Evolutionary conservation across 2,329 filamentous ascomycete species (phyloP).

Genomic region (Botrytis medusae): DNA sequence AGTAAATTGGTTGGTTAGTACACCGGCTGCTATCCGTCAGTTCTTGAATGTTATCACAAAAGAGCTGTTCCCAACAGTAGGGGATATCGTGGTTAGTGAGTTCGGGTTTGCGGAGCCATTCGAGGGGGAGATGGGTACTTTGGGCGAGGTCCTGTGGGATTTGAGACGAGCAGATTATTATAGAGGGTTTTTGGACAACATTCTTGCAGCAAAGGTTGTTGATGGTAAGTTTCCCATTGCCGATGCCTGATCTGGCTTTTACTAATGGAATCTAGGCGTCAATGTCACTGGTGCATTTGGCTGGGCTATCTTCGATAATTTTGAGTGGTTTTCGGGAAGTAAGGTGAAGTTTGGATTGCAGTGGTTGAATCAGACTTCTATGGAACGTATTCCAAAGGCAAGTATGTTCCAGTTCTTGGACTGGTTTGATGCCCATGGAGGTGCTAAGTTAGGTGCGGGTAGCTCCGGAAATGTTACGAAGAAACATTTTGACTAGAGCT

Average conservation of each 20-base stretch:
- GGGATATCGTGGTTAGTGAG: slow-evolving; percentile 35
- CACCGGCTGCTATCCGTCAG: slow-evolving; percentile 43
- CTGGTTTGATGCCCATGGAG: slow-evolving; percentile 34
- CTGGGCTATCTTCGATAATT: slow-evolving; percentile 76
- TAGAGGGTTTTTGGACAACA: slow-evolving; percentile 68
- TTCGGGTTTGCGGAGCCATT: slow-evolving; percentile 39
- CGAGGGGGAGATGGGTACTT: slow-evolving; percentile 29
- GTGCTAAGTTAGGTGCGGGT: slow-evolving; percentile 13
- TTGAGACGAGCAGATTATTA: slow-evolving; percentile 80
- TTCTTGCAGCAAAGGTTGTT: slow-evolving; percentile 68
- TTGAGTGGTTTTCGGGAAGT: slow-evolving; percentile 45
- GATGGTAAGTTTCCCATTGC: slow-evolving; percentile 40
- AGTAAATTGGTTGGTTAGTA: slow-evolving; percentile 45
- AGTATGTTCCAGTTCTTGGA: slow-evolving; percentile 38
- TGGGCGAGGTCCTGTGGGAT: slow-evolving; percentile 62
- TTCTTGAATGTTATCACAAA: slow-evolving; percentile 46
- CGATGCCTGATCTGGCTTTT: not conserved
- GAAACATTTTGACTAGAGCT: not conserved
- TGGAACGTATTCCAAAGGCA: slow-evolving; percentile 36
- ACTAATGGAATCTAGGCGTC: slow-evolving; percentile 47
- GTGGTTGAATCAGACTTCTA: slow-evolving; percentile 42
- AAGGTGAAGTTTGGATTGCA: slow-evolving; percentile 34
- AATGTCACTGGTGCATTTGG: slow-evolving; percentile 79
- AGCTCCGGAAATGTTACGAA: slow-evolving; percentile 14
- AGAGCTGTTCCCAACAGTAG: slow-evolving; percentile 43